phyloP scores from a whole-genome alignment of 2,329 filamentous ascomycete genomes.

The Diplodia corticola region DNA sequence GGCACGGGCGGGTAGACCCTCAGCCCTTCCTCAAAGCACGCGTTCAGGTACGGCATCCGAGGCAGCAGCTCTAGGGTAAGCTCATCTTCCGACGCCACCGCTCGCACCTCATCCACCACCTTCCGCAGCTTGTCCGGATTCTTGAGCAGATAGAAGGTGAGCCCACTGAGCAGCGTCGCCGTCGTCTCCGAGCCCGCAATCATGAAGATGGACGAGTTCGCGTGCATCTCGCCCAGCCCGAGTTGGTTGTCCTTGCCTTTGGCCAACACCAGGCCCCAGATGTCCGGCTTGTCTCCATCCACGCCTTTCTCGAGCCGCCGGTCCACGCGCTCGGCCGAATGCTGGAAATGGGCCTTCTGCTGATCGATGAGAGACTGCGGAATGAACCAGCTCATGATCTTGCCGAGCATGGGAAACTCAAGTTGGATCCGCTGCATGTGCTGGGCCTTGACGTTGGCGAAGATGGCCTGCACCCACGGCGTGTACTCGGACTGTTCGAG shows the following conservation, averaged over 20 bases:
- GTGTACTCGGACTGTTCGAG: slow-evolving; percentile 33
- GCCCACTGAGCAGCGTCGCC: slow-evolving; percentile 35
- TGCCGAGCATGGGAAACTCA: background rate
- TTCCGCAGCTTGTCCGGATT: slow-evolving; percentile 30
- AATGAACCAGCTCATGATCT: background rate
- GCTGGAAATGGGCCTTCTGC: background rate
- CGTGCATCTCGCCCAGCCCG: background rate
- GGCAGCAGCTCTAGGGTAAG: too few species aligned
- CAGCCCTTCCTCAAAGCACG: too few species aligned
- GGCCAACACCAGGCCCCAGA: slow-evolving; percentile 44
- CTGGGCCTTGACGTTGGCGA: slow-evolving; percentile 28
- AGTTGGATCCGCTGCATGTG: background rate
- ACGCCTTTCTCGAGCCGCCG: slow-evolving; percentile 27
- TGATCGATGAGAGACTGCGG: background rate
- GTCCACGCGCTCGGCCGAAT: slow-evolving; percentile 25
- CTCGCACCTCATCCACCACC: slow-evolving; percentile 25
- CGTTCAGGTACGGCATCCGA: too few species aligned
- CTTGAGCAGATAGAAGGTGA: slow-evolving; percentile 34
- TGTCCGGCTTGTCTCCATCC: slow-evolving; percentile 29
- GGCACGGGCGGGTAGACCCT: slow-evolving; percentile 46
- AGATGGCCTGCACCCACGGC: slow-evolving; percentile 37
- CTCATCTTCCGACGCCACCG: too few species aligned
- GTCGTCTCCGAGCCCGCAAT: slow-evolving; percentile 39
- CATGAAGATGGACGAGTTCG: slow-evolving; percentile 25
- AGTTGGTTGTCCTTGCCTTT: too few species aligned